Conservation (phyloP, 306 rosid genomes). For the Cucumis melo region DNA sequence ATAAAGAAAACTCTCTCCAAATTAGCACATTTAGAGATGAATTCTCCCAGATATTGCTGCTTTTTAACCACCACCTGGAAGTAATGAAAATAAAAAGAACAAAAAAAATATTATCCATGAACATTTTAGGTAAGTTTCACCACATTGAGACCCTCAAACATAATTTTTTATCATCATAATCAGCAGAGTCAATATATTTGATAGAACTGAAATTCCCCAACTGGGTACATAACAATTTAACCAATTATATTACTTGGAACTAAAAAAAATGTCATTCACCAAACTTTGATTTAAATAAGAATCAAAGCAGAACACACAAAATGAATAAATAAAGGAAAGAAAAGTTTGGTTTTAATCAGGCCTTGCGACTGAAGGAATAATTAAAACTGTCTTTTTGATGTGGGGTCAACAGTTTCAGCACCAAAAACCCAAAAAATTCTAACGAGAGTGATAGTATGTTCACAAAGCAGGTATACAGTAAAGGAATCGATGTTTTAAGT, state of each 20-base stretch:
- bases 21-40: no score
- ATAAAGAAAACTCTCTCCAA: no score
- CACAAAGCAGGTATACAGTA: neutral
- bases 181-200: neutral
- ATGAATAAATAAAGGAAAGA: neutral
- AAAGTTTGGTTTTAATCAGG: neutral
- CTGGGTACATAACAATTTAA: neutral
- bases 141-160: no score
- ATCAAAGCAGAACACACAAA: neutral
- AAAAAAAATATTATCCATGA: no score
- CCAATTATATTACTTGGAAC: neutral
- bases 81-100: no score
- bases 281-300: neutral
- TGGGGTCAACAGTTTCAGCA: neutral
- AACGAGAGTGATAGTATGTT: neutral
- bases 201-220: neutral
- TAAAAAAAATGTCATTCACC: conserved; percentile 2
- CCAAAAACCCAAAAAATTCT: neutral
- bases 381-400: neutral
- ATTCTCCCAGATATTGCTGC: no score
- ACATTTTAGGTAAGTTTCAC: no score
- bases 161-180: no score
- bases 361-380: neutral
- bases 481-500: neutral
- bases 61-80: no score